These are phyloP conservation scores for Mallotus repandus DNA, from an alignment of 441 rosid species.

Conservation along the genomic window DNA sequence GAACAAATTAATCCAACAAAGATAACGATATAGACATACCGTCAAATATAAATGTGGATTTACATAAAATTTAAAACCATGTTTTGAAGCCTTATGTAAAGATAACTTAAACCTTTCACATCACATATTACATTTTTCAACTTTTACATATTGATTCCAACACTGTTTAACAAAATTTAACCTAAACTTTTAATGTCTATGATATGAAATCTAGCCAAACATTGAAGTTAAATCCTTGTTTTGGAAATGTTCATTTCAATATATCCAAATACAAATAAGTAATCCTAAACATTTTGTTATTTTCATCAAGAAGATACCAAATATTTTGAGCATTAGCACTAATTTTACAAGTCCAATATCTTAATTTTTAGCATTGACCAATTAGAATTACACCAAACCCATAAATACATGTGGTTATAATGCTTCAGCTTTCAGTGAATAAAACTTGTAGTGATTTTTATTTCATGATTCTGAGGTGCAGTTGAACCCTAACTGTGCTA, in stretches of 20 bases:
- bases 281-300: background rate
- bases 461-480: background rate
- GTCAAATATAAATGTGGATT: background rate
- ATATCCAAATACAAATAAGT: background rate
- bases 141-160: background rate
- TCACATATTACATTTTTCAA: background rate
- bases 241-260: background rate
- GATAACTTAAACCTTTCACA: background rate
- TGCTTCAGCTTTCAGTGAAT: background rate
- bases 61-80: background rate
- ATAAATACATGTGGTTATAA: background rate
- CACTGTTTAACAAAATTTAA: background rate
- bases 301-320: background rate
- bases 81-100: background rate
- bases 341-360: background rate
- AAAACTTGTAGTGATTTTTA: background rate
- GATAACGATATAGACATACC: background rate
- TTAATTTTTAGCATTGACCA: background rate
- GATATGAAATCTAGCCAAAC: background rate
- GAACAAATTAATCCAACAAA: constrained; percentile 16
- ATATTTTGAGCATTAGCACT: background rate
- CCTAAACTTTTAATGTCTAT: too few relatives aligned
- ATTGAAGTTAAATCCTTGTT: background rate
- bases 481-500: background rate
- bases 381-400: background rate